These are phyloP conservation scores for Ophiostoma pallidulum DNA, from an alignment of 2,329 filamentous ascomycete genomes.

Conservation along the genomic window DNA sequence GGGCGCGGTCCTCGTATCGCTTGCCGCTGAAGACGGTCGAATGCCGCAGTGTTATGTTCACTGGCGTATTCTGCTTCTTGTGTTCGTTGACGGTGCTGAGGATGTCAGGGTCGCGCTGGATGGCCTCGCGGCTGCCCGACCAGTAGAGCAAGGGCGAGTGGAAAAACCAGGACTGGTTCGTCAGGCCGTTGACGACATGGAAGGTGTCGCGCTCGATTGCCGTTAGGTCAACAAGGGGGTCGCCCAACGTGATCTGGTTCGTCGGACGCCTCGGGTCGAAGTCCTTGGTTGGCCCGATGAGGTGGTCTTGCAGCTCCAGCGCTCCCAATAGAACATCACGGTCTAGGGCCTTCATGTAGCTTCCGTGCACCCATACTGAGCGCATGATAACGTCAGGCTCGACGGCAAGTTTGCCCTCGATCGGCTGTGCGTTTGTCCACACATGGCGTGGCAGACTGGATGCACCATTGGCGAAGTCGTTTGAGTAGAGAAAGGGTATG, in stretches of 20 bases:
- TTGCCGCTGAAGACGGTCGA: conserved; percentile 80
- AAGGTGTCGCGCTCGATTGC: conserved; percentile 41
- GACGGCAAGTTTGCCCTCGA: conserved; percentile 38
- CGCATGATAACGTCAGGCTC: conserved; percentile 69
- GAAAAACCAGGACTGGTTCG: conserved; percentile 62
- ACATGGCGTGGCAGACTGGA: conserved; percentile 69
- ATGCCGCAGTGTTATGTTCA: conserved; percentile 66
- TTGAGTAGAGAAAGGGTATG: conserved; percentile 64
- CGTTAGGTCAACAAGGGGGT: conserved; percentile 30
- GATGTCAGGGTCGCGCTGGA: conserved; percentile 53
- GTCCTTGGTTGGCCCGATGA: conserved; percentile 52
- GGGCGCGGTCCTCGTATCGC: conserved; percentile 55
- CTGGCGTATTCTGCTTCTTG: conserved; percentile 51
- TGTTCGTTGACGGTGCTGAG: conserved; percentile 59
- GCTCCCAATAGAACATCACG: conserved; percentile 55
- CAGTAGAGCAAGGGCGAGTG: conserved; percentile 79
- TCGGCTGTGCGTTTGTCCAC: conserved; percentile 65
- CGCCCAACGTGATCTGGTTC: conserved; percentile 20
- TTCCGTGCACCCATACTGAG: conserved; percentile 72
- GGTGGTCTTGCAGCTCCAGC: conserved; percentile 58
- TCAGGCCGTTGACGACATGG: conserved; percentile 51
- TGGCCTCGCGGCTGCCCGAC: conserved; percentile 52
- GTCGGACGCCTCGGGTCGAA: conserved; percentile 39
- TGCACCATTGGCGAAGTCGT: conserved; percentile 60
- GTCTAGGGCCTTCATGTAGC: conserved; percentile 68